phyloP scores from a whole-genome alignment of 192 early-diverging fungal genomes.

The Funneliformis geosporum region DNA sequence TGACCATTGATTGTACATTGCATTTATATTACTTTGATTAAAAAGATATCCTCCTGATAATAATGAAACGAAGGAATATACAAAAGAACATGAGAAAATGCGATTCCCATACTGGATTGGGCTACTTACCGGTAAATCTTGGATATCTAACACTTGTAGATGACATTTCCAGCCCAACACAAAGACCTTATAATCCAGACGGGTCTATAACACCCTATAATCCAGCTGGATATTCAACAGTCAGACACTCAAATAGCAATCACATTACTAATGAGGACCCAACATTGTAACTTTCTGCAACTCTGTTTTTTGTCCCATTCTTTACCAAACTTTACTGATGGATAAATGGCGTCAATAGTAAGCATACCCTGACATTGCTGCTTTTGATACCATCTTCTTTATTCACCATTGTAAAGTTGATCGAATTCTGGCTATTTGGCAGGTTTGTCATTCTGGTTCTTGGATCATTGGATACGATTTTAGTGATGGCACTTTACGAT shows the following conservation, averaged over 20 bases:
- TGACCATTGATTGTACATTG: too few relatives aligned
- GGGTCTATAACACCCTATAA: neutral
- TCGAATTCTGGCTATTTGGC: constrained; percentile 19
- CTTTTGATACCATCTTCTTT: constrained; percentile 31
- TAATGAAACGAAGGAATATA: constrained; percentile 12
- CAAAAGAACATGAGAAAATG: constrained; percentile 11
- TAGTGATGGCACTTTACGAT: constrained; percentile 13
- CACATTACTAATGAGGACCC: neutral
- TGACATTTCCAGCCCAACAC: constrained; percentile 21
- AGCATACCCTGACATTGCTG: constrained; percentile 19
- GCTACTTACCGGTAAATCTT: constrained; percentile 11
- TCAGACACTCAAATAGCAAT: constrained; percentile 8
- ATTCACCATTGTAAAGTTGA: constrained; percentile 26
- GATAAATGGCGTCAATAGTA: constrained; percentile 7
- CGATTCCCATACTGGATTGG: constrained; percentile 30
- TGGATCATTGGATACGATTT: constrained; percentile 7
- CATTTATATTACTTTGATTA: neutral
- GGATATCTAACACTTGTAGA: constrained; percentile 17
- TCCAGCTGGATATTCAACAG: constrained; percentile 10
- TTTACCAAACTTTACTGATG: neutral
- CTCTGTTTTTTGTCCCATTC: constrained; percentile 4
- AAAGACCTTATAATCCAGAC: constrained; percentile 22
- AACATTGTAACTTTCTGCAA: constrained; percentile 12
- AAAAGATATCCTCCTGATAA: neutral
- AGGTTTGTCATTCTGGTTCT: constrained; percentile 9